phyloP scores from a whole-genome alignment of 192 early-diverging fungal genomes.

The Chytriomyces sp. region DNA sequence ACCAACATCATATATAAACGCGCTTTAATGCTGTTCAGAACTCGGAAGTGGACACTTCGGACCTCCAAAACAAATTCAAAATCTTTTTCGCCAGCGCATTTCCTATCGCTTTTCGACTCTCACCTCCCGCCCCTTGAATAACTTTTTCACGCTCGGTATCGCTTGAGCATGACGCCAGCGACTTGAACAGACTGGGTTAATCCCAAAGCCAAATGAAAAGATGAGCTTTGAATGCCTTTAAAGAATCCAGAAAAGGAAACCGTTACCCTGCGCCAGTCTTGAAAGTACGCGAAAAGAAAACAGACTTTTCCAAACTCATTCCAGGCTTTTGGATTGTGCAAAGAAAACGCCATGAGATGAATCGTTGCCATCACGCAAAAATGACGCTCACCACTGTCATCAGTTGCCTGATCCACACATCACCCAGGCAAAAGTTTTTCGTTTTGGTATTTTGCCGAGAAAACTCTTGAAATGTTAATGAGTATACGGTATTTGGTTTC shows the following conservation, averaged over 20 bases:
- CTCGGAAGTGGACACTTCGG: constrained; percentile 35
- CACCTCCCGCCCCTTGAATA: constrained; percentile 45
- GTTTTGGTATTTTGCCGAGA: constrained; percentile 76
- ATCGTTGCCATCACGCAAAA: neutral
- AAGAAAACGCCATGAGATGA: neutral
- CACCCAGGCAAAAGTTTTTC: constrained; percentile 68
- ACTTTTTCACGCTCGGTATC: constrained; percentile 46
- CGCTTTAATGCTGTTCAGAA: neutral
- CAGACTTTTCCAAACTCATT: constrained; percentile 83
- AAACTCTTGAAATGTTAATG: constrained; percentile 74
- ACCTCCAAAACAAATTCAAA: constrained; percentile 35
- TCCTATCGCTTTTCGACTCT: constrained; percentile 43
- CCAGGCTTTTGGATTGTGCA: constrained; percentile 53
- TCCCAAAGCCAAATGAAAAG: too few relatives aligned
- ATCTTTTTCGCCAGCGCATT: constrained; percentile 45
- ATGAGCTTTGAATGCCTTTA: neutral
- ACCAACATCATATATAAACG: too few relatives aligned
- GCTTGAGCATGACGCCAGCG: constrained; percentile 47
- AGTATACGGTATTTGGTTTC: neutral
- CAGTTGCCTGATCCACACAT: constrained; percentile 84
- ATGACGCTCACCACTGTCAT: constrained; percentile 61
- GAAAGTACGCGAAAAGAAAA: constrained; percentile 69
- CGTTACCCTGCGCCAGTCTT: constrained; percentile 64
- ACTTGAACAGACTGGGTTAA: constrained; percentile 34
- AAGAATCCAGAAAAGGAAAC: neutral